Conservation (phyloP, 2,329 filamentous ascomycete species). For the Fulvia fulva region DNA sequence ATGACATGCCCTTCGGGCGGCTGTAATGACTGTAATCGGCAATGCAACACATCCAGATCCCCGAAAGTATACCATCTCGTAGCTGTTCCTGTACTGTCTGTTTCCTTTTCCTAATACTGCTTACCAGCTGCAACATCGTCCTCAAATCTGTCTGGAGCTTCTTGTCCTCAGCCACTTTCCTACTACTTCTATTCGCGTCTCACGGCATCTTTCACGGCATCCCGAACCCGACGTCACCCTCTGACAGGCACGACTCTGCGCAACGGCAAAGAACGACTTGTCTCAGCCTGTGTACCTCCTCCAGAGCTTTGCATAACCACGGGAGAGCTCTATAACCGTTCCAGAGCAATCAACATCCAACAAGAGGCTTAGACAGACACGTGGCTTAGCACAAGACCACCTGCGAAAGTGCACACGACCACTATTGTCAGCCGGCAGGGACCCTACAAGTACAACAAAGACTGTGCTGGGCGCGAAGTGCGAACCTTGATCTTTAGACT, state of each 20-base stretch:
- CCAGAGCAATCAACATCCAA: not conserved
- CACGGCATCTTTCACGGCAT: not conserved
- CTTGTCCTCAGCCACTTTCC: not conserved
- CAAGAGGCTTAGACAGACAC: conserved; percentile 9
- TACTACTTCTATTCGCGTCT: not conserved
- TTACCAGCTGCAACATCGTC: not conserved
- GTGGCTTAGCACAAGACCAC: conserved; percentile 23
- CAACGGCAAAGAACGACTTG: not conserved
- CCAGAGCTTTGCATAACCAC: not conserved
- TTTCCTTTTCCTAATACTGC: not conserved
- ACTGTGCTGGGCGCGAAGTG: not conserved
- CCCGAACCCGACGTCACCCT: not conserved
- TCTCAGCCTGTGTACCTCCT: no score
- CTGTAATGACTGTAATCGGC: not conserved
- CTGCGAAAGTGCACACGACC: conserved; percentile 6
- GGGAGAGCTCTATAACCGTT: not conserved
- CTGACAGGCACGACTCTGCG: not conserved
- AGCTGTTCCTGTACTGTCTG: not conserved
- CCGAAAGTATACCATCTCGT: not conserved
- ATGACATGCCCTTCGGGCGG: not conserved
- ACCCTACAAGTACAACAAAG: not conserved
- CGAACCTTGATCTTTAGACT: not conserved
- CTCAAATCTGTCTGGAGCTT: not conserved
- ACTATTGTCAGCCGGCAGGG: conserved; percentile 2
- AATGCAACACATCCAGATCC: not conserved